Percentiles rank a stretch among this genome's conserved stretches.
These are phyloP conservation scores for Pichia inconspicua DNA, from an alignment of 1,139 yeast species.

Conservation along the genomic window DNA sequence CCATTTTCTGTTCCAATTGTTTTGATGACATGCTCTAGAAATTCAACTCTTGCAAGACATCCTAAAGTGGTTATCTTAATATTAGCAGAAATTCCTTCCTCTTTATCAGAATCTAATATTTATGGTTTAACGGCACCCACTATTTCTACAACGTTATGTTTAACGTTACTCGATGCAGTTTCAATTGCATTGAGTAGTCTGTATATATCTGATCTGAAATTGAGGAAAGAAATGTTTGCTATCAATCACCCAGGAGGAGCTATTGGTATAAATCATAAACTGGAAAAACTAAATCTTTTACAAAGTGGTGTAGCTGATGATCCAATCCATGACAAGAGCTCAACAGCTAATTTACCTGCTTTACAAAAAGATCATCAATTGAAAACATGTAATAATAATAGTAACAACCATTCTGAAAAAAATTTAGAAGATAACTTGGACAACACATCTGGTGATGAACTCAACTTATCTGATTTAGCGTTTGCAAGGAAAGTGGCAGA, in stretches of 20 bases:
- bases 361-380: background rate
- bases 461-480: slow-evolving; percentile 17
- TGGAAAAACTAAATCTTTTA: slow-evolving; percentile 3
- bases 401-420: background rate
- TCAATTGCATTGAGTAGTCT: slow-evolving; percentile 66
- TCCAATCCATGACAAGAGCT: background rate
- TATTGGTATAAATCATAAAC: slow-evolving; percentile 50
- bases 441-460: slow-evolving; percentile 11
- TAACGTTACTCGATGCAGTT: slow-evolving; percentile 73
- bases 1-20: slow-evolving; percentile 47
- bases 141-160: slow-evolving; percentile 67
- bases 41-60: slow-evolving; percentile 38
- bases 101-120: slow-evolving; percentile 51
- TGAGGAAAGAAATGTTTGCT: slow-evolving; percentile 52
- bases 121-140: slow-evolving; percentile 90
- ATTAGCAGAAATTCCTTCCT: slow-evolving; percentile 54
- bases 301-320: background rate
- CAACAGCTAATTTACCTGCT: background rate
- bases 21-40: slow-evolving; percentile 53
- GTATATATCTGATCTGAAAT: slow-evolving; percentile 47
- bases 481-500: slow-evolving; percentile 15
- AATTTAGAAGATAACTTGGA: background rate
- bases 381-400: background rate
- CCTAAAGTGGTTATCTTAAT: slow-evolving; percentile 45
- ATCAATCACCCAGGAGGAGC: slow-evolving; percentile 87